Conservation (phyloP, 345 rosid species). For the Corymbia maculata region DNA sequence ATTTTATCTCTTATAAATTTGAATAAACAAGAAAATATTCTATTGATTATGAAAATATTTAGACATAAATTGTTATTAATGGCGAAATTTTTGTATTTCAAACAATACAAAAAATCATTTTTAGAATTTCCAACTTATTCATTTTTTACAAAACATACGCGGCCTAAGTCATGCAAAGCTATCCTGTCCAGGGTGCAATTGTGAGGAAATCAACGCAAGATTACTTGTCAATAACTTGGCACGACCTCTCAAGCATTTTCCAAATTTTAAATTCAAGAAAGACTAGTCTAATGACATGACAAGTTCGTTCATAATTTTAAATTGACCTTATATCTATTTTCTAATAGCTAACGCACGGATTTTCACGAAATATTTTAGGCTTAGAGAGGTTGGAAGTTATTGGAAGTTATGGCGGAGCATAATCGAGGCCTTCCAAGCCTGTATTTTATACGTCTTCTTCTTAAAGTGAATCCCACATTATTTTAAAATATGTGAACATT, state of each 20-base stretch:
- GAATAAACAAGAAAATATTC: too few species aligned
- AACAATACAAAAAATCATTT: too few species aligned
- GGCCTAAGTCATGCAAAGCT: too few species aligned
- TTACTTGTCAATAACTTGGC: not conserved
- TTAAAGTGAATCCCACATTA: fast-evolving
- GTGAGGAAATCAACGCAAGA: not conserved
- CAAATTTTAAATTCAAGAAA: not conserved
- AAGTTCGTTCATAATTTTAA: not conserved
- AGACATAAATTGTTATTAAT: fast-evolving
- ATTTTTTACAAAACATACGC: too few species aligned
- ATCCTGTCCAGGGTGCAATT: too few species aligned
- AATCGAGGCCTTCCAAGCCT: not conserved
- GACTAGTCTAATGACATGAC: too few species aligned
- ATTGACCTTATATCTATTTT: not conserved
- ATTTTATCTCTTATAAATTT: too few species aligned
- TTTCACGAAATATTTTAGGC: not conserved
- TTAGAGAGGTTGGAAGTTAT: not conserved
- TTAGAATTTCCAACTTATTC: too few species aligned
- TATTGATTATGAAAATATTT: too few species aligned
- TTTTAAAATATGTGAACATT: not conserved
- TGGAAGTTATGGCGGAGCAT: too few species aligned
- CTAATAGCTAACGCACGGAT: not conserved
- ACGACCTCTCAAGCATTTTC: not conserved
- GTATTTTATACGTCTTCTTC: too few species aligned
- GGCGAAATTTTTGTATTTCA: not conserved